A percentile compares a stretch with the other conserved stretches of the same genome.
Evolutionary conservation across 352 stramenopile genomes (phyloP).

Genomic region (Phytophthora multivora): DNA sequence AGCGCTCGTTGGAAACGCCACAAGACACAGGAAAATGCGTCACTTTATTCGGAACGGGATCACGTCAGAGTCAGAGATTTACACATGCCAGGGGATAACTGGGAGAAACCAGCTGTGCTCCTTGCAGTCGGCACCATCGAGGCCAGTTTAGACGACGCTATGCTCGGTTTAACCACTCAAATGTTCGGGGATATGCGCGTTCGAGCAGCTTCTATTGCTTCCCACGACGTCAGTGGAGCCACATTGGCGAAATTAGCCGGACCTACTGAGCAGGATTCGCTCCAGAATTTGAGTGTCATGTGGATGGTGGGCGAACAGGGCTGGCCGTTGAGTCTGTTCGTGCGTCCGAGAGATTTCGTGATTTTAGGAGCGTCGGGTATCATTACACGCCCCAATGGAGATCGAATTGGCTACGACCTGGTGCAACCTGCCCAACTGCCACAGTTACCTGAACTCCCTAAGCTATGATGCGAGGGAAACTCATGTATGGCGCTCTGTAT

Average conservation of each 20-base stretch:
- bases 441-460: slow-evolving; percentile 25
- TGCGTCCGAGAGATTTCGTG: slow-evolving; percentile 43
- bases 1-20: slow-evolving; percentile 36
- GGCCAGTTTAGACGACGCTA: slow-evolving; percentile 46
- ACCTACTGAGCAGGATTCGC: slow-evolving; percentile 34
- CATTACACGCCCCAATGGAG: slow-evolving; percentile 36
- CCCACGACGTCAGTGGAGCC: slow-evolving; percentile 36
- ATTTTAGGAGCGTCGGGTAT: slow-evolving; percentile 39
- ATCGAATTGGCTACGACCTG: slow-evolving; percentile 45
- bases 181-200: slow-evolving; percentile 31
- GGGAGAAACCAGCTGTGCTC: slow-evolving; percentile 32
- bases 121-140: slow-evolving; percentile 40
- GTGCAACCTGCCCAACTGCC: slow-evolving; percentile 41
- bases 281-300: slow-evolving; percentile 46
- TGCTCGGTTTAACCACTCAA: slow-evolving; percentile 40
- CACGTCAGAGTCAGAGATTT: slow-evolving; percentile 11
- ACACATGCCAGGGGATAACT: slow-evolving; percentile 11
- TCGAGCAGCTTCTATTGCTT: slow-evolving; percentile 41
- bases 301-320: slow-evolving; percentile 49
- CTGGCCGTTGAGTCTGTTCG: slow-evolving; percentile 31
- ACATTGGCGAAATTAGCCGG: slow-evolving; percentile 41
- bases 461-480: slow-evolving; percentile 40
- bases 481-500: slow-evolving; percentile 52
- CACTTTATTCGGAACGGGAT: slow-evolving; percentile 39
- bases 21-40: slow-evolving; percentile 35